A percentile compares a stretch with the other conserved stretches of the same genome.
phyloP scores from a whole-genome alignment of 2,329 filamentous ascomycete genomes.

The Monosporascus sp. region DNA sequence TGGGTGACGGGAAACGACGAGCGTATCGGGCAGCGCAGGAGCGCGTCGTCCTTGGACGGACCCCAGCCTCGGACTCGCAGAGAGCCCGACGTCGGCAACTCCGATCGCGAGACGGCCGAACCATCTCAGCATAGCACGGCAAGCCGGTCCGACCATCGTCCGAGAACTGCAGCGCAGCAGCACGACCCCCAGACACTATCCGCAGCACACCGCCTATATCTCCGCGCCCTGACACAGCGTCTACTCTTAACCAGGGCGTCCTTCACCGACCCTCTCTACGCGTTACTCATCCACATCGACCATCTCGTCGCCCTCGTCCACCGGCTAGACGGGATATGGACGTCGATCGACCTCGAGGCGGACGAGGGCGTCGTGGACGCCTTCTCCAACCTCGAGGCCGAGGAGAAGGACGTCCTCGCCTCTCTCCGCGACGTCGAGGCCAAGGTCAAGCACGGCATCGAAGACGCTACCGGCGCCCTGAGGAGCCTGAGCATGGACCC shows the following conservation, averaged over 20 bases:
- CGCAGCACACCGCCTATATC: slow-evolving; percentile 71
- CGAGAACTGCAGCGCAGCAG: slow-evolving; percentile 14
- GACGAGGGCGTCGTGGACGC: slow-evolving; percentile 78
- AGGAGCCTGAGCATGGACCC: slow-evolving; percentile 40
- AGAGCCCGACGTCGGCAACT: slow-evolving; percentile 8
- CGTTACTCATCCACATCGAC: slow-evolving; percentile 70
- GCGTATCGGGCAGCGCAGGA: slow-evolving; percentile 11
- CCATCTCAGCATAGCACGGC: too few species aligned
- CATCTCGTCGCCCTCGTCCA: slow-evolving; percentile 72
- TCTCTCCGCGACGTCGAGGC: slow-evolving; percentile 60
- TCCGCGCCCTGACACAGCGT: slow-evolving; percentile 60
- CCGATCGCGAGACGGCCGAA: slow-evolving; percentile 1
- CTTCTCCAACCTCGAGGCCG: slow-evolving; percentile 63
- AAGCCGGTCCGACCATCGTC: too few species aligned
- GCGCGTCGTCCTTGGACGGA: slow-evolving; percentile 6
- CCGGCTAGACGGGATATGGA: slow-evolving; percentile 71
- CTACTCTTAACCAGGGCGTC: slow-evolving; percentile 59
- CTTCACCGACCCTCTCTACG: slow-evolving; percentile 62
- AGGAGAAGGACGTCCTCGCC: slow-evolving; percentile 63
- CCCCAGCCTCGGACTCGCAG: background rate
- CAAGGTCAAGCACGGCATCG: slow-evolving; percentile 62
- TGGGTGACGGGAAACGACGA: slow-evolving; percentile 57
- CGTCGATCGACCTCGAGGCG: slow-evolving; percentile 71
- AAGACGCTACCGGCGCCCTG: slow-evolving; percentile 56
- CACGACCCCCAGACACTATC: slow-evolving; percentile 84